phyloP scores from a whole-genome alignment of 1,139 yeast species.

The Suhomyces wounanorum region DNA sequence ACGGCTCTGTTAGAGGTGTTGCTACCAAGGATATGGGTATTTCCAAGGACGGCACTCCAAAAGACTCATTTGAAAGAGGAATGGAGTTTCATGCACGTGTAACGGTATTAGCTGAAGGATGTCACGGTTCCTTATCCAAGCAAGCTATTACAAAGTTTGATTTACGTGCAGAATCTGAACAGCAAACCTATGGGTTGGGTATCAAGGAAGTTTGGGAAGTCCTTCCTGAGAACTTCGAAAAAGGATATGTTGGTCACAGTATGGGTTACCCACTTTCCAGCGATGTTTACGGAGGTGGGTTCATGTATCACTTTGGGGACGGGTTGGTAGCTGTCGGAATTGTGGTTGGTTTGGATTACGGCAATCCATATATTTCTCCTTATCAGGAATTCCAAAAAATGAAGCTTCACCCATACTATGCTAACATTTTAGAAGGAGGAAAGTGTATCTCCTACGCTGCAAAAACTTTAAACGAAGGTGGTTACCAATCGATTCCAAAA shows the following conservation, averaged over 20 bases:
- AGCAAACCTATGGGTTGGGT: conserved; percentile 94
- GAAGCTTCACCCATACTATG: conserved; percentile 88
- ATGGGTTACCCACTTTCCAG: conserved; percentile 83
- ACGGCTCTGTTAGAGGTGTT: conserved; percentile 75
- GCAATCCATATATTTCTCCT: conserved; percentile 92
- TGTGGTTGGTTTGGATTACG: conserved; percentile 89
- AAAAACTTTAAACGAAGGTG: conserved; percentile 95
- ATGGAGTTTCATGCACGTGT: conserved; percentile 92
- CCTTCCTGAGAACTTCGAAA: conserved; percentile 74
- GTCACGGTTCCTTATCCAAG: conserved; percentile 91
- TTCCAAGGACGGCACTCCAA: conserved; percentile 71
- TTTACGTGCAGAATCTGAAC: conserved; percentile 63
- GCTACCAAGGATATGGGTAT: conserved; percentile 94
- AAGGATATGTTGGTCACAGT: conserved; percentile 84
- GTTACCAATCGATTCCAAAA: conserved; percentile 86
- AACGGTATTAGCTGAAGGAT: conserved; percentile 93
- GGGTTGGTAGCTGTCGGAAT: conserved; percentile 87
- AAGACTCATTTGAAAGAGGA: conserved; percentile 84
- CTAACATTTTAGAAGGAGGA: conserved; percentile 79
- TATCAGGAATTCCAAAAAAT: conserved; percentile 92
- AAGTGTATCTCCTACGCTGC: conserved; percentile 94
- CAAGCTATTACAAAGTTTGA: conserved; percentile 68
- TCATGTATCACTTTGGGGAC: conserved; percentile 95
- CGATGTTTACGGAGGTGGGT: conserved; percentile 91
- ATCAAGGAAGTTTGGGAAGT: conserved; percentile 98